A percentile compares a stretch with the other conserved stretches of the same genome.
phyloP scores from a whole-genome alignment of 2,329 filamentous ascomycete genomes.

The Aspergillus luchuensis region DNA sequence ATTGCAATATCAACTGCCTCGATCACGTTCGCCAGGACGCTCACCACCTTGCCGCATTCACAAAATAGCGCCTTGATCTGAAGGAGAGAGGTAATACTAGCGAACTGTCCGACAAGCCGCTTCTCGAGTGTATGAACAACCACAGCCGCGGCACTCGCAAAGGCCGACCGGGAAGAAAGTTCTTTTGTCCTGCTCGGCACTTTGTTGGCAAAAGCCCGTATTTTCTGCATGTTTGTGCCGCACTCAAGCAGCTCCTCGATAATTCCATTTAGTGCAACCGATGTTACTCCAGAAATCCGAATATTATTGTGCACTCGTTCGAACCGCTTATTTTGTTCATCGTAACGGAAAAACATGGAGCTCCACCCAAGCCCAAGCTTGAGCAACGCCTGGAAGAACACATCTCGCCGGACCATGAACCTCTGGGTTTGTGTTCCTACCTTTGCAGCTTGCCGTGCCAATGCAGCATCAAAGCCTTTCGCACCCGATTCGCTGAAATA shows the following conservation, averaged over 20 bases:
- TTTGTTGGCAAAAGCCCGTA: constrained; percentile 39
- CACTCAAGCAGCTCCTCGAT: constrained; percentile 36
- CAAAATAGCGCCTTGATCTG: constrained; percentile 43
- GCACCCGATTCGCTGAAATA: constrained; percentile 49
- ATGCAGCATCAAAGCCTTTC: constrained; percentile 42
- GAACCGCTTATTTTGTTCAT: constrained; percentile 39
- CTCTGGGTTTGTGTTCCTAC: constrained; percentile 27
- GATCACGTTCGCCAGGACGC: constrained; percentile 39
- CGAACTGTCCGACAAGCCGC: constrained; percentile 32
- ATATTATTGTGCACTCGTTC: constrained; percentile 46
- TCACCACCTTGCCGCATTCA: constrained; percentile 41
- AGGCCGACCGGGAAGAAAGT: constrained; percentile 37
- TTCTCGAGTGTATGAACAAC: constrained; percentile 43
- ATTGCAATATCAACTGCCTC: constrained; percentile 50
- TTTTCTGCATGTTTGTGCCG: constrained; percentile 40
- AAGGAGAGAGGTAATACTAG: constrained; percentile 35
- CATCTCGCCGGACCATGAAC: constrained; percentile 38
- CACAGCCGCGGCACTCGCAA: constrained; percentile 37
- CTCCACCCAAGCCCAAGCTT: constrained; percentile 48
- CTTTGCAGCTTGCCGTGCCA: constrained; percentile 31
- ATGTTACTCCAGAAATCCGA: constrained; percentile 54
- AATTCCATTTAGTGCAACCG: constrained; percentile 41
- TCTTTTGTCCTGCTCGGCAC: constrained; percentile 29
- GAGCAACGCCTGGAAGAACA: constrained; percentile 44
- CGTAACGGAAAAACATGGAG: constrained; percentile 47